Evolutionary conservation across 805 yeast species (phyloP), one percentile per base, ranked within the genome.

Genomic region (Saccharomycopsis fibuligera): DNA sequence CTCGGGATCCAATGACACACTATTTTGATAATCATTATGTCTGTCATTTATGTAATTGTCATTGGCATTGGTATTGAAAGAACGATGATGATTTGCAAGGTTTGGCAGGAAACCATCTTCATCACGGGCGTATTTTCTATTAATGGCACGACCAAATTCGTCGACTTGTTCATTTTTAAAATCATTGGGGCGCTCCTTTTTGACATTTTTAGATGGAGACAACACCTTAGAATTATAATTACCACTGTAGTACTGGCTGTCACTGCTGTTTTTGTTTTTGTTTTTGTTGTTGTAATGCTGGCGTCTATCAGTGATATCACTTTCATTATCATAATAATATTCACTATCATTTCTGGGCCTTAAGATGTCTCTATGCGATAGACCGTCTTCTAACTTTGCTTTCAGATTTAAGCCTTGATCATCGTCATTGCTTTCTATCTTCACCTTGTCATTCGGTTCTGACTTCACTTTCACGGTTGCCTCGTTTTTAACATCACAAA

Each of bases 1-100:
- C 2, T 58, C 59, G 3, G 57, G 58, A 48, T 62, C 68, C 12
- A 35, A 27, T 41, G 19, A 25, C 27, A 35, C 16, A 16, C 21
- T 14, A 19, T 41, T 0, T 17, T 17, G 8, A n/a, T n/a, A n/a
- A n/a, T n/a, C n/a, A n/a, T n/a, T n/a, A n/a, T n/a, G n/a, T n/a
- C n/a, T n/a, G n/a, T n/a, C n/a, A n/a, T n/a, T n/a, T n/a, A n/a
- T n/a, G n/a, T n/a, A n/a, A n/a, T n/a, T n/a, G n/a, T n/a, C n/a
- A n/a, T n/a, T n/a, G n/a, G n/a, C n/a, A n/a, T n/a, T n/a, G n/a
- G n/a, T n/a, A n/a, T n/a, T n/a, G n/a, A n/a, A n/a, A n/a, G n/a
- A n/a, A n/a, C n/a, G n/a, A n/a, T n/a, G n/a, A n/a, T n/a, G n/a
- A n/a, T n/a, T n/a, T n/a, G n/a, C n/a, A n/a, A n/a, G n/a, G n/a